Conservation (phyloP, 352 stramenopile genomes). For the Phytopythium delawarense region DNA sequence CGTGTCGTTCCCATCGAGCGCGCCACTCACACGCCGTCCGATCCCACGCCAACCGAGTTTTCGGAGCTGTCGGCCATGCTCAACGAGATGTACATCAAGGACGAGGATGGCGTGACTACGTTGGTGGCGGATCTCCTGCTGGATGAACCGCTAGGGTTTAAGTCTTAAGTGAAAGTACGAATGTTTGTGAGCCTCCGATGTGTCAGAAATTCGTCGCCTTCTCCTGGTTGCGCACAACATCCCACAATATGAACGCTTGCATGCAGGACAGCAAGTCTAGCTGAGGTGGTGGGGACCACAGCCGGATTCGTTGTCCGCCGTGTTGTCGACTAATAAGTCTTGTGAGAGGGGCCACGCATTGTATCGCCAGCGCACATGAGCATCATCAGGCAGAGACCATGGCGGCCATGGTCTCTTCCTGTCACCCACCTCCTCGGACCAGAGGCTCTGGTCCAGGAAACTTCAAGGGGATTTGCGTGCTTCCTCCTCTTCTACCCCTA, state of each 20-base stretch:
- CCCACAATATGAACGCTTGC: neutral
- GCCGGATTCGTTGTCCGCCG: too few relatives aligned
- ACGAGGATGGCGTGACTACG: neutral
- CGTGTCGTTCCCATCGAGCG: neutral
- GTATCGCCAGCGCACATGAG: too few relatives aligned
- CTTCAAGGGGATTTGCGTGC: neutral
- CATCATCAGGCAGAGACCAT: too few relatives aligned
- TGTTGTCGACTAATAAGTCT: too few relatives aligned
- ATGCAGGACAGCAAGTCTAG: too few relatives aligned
- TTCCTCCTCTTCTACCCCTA: neutral
- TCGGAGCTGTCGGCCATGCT: neutral
- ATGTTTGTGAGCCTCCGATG: neutral
- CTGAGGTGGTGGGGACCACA: too few relatives aligned
- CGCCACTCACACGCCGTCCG: neutral
- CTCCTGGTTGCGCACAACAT: too few relatives aligned
- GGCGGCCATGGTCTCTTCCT: too few relatives aligned
- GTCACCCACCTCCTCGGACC: too few relatives aligned
- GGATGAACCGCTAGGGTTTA: neutral
- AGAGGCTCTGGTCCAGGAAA: neutral
- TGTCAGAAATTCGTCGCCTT: too few relatives aligned
- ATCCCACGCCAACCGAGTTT: neutral
- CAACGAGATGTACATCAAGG: neutral
- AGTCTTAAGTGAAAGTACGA: neutral
- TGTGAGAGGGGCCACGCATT: too few relatives aligned
- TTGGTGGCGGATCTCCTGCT: constrained; percentile 1